Base-by-base conservation (phyloP, 73 alveolate genomes). In the Tetrahymena elliotti region DNA sequence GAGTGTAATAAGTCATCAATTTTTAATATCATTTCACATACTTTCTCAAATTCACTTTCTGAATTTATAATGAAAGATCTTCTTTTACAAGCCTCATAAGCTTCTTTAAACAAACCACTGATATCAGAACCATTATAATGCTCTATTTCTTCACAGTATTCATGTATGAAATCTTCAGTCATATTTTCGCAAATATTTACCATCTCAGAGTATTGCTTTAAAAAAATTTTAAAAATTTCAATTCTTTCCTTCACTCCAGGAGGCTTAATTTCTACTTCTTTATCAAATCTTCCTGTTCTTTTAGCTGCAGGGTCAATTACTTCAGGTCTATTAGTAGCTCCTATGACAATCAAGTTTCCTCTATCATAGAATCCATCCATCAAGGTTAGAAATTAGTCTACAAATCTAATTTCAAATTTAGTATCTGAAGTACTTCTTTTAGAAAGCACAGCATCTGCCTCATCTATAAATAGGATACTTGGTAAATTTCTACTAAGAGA, bases 231-330 rank as follows among this genome's bases (percentile, higher is more conserved):
- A 16, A 97, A 95, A 92, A 97, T 96, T 84, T 97, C 98, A 93
- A 95, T 96, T 95, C 98, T 95, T 4, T 98, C 99, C 22, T 94
- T 84, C 2, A 96, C 94, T 94, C 95, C 97, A 22, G 99, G 99
- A 39, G 94, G 95, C n/a, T 98, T 98, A 33, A 97, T 97, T 92
- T 97, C 97, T 11, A 97, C 97, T 95, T 97, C 97, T 95, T 97
- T 97, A 83, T 97, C 99, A 93, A 97, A 97, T 34, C 99, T 93
- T 33, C 98, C 98, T 9, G 98, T 97, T 94, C 99, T 97, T 82
- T 96, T 97, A 0, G 98, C 97, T 6, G 99, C 99, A 35, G 97
- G 98, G 94, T 97, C 99, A 16, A 97, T 95, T 47, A 96, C 98
- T 93, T 97, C 97, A 94, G 96, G 98, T 84, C 96, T 97, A 93